Evolutionary conservation across 2,329 filamentous ascomycete genomes (phyloP).

Genomic region (Delphinella strobiligena): DNA sequence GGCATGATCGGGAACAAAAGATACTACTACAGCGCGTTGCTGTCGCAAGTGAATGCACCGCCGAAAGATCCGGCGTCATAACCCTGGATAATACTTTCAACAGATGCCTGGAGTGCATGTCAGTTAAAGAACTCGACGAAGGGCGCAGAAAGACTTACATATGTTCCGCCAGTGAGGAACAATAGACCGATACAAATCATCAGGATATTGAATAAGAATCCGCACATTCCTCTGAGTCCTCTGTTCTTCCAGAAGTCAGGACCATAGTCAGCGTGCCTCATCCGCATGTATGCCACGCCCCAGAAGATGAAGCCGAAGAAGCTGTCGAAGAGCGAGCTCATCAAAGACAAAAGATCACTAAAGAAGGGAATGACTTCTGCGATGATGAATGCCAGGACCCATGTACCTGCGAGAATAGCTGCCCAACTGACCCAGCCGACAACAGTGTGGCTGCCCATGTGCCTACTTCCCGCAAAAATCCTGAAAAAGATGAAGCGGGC

Average conservation of each 20-base stretch:
- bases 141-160: too few species aligned
- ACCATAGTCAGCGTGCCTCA: constrained; percentile 55
- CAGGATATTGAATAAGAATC: constrained; percentile 55
- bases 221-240: constrained; percentile 40
- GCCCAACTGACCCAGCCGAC: constrained; percentile 72
- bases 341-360: constrained; percentile 53
- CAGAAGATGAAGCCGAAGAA: constrained; percentile 96
- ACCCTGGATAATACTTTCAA: constrained; percentile 62
- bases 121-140: constrained; percentile 5
- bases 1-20: too few species aligned
- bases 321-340: constrained; percentile 84
- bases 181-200: constrained; percentile 68
- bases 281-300: constrained; percentile 68
- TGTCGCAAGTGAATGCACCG: constrained; percentile 61
- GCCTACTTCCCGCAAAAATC: constrained; percentile 64
- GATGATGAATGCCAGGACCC: constrained; percentile 85
- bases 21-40: constrained; percentile 39
- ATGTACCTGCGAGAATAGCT: constrained; percentile 59
- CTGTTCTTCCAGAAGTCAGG: constrained; percentile 40
- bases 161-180: constrained; percentile 73
- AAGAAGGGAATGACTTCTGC: constrained; percentile 67
- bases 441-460: constrained; percentile 70
- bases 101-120: constrained; percentile 27
- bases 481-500: constrained; percentile 89
- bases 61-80: constrained; percentile 55